Conservation (phyloP, 805 yeast genomes). For the Lachancea thermotolerans region DNA sequence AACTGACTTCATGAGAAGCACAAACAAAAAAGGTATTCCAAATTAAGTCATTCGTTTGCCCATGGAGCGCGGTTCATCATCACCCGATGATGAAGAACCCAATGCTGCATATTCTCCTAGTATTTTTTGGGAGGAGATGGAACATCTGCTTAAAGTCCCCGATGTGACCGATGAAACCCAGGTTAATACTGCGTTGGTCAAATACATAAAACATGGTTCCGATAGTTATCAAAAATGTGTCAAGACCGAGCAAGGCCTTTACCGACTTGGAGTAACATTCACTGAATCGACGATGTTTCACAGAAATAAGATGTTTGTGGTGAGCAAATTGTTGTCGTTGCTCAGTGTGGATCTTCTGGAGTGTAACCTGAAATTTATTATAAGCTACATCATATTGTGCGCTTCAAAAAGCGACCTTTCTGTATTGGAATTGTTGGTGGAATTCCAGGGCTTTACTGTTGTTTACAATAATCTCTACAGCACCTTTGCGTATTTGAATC, state of each 20-base stretch:
- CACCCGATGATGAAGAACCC: background rate
- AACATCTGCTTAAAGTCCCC: slow-evolving; percentile 16
- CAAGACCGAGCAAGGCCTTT: slow-evolving; percentile 30
- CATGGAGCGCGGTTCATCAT: background rate
- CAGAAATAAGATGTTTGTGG: slow-evolving; percentile 37
- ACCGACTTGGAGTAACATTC: slow-evolving; percentile 31
- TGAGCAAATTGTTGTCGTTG: slow-evolving; percentile 44
- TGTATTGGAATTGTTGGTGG: slow-evolving; percentile 40
- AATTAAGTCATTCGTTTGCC: background rate
- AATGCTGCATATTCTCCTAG: slow-evolving; percentile 10
- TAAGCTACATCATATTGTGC: slow-evolving; percentile 39
- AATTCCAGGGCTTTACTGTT: slow-evolving; percentile 46
- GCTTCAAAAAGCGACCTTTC: slow-evolving; percentile 39
- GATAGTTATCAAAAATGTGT: slow-evolving; percentile 24
- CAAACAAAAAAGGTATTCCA: background rate
- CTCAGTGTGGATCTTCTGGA: slow-evolving; percentile 34
- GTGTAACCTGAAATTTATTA: slow-evolving; percentile 34
- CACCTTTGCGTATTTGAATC: slow-evolving; percentile 29
- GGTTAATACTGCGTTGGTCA: slow-evolving; percentile 25
- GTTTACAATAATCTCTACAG: slow-evolving; percentile 38
- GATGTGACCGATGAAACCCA: slow-evolving; percentile 9
- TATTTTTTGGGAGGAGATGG: slow-evolving; percentile 26
- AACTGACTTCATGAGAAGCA: background rate
- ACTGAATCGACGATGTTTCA: slow-evolving; percentile 34
- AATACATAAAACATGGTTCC: slow-evolving; percentile 23